Evolutionary conservation across 2,329 filamentous ascomycete genomes (phyloP).

Genomic region (Sclerotinia spermophila): DNA sequence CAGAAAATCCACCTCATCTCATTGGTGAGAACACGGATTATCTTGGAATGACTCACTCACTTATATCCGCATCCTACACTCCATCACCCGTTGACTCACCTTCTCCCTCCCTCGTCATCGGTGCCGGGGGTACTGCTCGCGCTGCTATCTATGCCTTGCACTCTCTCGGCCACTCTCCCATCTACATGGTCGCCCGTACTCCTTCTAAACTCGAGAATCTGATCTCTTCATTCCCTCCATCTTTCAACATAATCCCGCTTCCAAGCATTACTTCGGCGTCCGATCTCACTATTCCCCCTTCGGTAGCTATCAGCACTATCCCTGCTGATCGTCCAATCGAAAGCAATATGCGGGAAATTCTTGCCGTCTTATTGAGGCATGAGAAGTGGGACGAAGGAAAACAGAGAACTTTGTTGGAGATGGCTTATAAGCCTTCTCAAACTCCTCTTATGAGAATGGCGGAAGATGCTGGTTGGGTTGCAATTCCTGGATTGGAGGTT

Average conservation of each 20-base stretch:
- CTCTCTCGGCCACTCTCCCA: slow-evolving; percentile 75
- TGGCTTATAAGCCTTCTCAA: slow-evolving; percentile 89
- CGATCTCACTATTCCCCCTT: slow-evolving; percentile 52
- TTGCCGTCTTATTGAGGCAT: slow-evolving; percentile 52
- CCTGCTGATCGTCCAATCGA: slow-evolving; percentile 86
- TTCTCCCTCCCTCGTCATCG: slow-evolving; percentile 73
- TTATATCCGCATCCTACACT: slow-evolving; percentile 42
- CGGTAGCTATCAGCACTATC: slow-evolving; percentile 83
- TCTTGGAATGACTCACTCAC: slow-evolving; percentile 80
- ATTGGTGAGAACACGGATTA: slow-evolving; percentile 94
- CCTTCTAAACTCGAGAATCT: slow-evolving; percentile 64
- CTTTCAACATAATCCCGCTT: slow-evolving; percentile 68
- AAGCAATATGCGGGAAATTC: slow-evolving; percentile 58
- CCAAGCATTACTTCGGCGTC: slow-evolving; percentile 48
- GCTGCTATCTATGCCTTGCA: slow-evolving; percentile 88
- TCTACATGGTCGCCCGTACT: slow-evolving; percentile 83
- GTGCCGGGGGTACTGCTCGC: slow-evolving; percentile 86
- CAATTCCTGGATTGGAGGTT: slow-evolving; percentile 83
- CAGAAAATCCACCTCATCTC: slow-evolving; percentile 46
- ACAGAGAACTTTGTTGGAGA: slow-evolving; percentile 71
- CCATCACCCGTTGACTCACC: slow-evolving; percentile 31
- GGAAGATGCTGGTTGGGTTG: slow-evolving; percentile 71
- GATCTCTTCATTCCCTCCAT: slow-evolving; percentile 65
- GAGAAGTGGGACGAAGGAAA: slow-evolving; percentile 35
- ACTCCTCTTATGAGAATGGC: slow-evolving; percentile 86